A percentile compares a stretch with the other conserved stretches of the same genome.
Evolutionary conservation across 495 filamentous ascomycete species (phyloP).

Genomic region (Podospora pseudocomata): DNA sequence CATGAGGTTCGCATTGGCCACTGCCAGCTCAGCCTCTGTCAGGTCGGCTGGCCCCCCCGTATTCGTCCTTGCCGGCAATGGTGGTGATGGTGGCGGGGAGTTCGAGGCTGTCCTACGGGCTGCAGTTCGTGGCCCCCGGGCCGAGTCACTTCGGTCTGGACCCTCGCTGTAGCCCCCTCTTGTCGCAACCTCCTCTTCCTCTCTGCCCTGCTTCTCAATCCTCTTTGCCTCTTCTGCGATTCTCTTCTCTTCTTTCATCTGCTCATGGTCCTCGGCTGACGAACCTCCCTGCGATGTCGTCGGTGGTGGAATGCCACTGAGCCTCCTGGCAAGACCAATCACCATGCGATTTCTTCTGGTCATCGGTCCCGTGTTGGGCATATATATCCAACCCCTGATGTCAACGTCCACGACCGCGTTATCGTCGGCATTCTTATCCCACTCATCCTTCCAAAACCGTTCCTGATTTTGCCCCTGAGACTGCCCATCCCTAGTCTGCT

Average conservation of each 20-base stretch:
- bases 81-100: constrained; percentile 35
- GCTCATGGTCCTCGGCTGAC: constrained; percentile 37
- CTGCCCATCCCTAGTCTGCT: constrained; percentile 9
- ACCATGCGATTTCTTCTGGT: constrained; percentile 80
- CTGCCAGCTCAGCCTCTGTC: constrained; percentile 62
- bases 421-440: constrained; percentile 67
- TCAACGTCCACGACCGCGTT: constrained; percentile 88
- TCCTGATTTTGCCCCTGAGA: constrained; percentile 44
- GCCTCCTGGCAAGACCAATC: constrained; percentile 73
- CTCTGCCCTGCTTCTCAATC: constrained; percentile 66
- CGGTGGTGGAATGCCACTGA: constrained; percentile 81
- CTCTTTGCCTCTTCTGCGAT: constrained; percentile 68
- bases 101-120: constrained; percentile 19
- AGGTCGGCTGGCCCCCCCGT: constrained; percentile 58
- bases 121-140: constrained; percentile 4
- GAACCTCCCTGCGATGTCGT: constrained; percentile 20
- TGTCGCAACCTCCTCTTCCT: constrained; percentile 65
- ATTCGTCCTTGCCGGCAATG: constrained; percentile 31
- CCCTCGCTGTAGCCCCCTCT: constrained; percentile 54
- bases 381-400: constrained; percentile 90
- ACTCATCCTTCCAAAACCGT: constrained; percentile 66
- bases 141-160: constrained; percentile 35
- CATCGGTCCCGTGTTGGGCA: constrained; percentile 81
- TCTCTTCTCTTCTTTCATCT: constrained; percentile 52
- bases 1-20: constrained; percentile 84